phyloP scores from a whole-genome alignment of 129 eudicot species.

The Escallonia rubra region DNA sequence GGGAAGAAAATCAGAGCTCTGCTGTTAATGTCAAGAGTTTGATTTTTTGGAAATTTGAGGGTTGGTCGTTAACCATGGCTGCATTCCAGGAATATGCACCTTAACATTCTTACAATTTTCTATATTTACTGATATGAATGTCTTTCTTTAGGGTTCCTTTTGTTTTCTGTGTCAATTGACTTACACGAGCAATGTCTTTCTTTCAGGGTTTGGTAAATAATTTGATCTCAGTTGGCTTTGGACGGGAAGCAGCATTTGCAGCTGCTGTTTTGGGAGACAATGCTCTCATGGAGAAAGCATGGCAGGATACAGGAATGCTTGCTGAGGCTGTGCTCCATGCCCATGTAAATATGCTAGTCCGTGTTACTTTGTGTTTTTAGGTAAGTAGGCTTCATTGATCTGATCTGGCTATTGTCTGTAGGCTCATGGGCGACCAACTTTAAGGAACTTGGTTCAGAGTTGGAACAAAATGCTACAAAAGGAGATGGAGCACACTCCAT shows the following conservation, averaged over 20 bases:
- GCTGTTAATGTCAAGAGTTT: too few relatives aligned
- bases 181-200: not conserved
- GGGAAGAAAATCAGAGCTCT: too few relatives aligned
- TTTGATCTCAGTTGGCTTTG: conserved; percentile 77
- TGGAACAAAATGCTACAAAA: conserved; percentile 91
- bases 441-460: conserved; percentile 65
- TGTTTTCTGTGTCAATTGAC: conserved; percentile 1
- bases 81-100: too few relatives aligned
- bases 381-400: not conserved
- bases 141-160: conserved; percentile 1
- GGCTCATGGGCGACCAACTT: conserved; percentile 94
- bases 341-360: conserved; percentile 41
- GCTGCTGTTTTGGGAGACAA: conserved; percentile 97
- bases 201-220: conserved; percentile 89
- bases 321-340: conserved; percentile 99
- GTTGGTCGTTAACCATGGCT: too few relatives aligned
- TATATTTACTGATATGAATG: not conserved
- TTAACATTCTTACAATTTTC: too few relatives aligned
- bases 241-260: conserved; percentile 97
- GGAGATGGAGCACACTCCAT: conserved; percentile 74
- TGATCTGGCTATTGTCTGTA: conserved; percentile 22
- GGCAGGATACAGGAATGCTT: conserved; percentile 99
- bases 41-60: too few relatives aligned
- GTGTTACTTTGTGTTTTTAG: not conserved
- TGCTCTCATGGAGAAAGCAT: conserved; percentile 94